Evolutionary conservation across 345 rosid species (phyloP).

Genomic region (Laguncularia racemosa): DNA sequence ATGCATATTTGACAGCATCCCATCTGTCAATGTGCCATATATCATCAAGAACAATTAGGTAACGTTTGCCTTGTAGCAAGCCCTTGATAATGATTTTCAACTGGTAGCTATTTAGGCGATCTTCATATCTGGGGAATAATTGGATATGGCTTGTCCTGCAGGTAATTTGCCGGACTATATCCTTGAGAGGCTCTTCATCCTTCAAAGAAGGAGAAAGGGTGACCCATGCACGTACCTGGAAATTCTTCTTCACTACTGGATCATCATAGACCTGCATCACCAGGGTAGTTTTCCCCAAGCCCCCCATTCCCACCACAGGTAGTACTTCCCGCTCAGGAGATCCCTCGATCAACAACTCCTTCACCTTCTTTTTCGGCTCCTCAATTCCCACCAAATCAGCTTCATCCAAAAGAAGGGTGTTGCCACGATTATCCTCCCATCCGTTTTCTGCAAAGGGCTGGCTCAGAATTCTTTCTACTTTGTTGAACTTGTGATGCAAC

Average conservation of each 20-base stretch:
- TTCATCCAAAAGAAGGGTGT: conserved; percentile 5
- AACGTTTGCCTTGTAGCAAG: conserved; percentile 12
- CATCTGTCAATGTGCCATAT: conserved; percentile 19
- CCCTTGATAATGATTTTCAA: conserved; percentile 14
- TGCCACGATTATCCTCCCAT: conserved; percentile 7
- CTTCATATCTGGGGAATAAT: conserved; percentile 8
- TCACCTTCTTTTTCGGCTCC: conserved; percentile 4
- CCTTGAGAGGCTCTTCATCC: conserved; percentile 13
- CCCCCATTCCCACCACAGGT: conserved; percentile 31
- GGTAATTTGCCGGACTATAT: conserved; percentile 12
- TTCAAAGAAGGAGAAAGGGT: conserved; percentile 15
- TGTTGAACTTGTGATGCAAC: conserved; percentile 3
- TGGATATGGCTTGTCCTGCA: background rate
- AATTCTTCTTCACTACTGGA: conserved; percentile 9
- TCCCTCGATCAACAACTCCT: conserved; percentile 3
- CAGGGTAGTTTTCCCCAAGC: conserved; percentile 31
- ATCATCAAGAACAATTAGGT: conserved; percentile 25
- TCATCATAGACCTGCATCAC: conserved; percentile 22
- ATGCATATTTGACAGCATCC: conserved; percentile 18
- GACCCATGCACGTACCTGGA: conserved; percentile 17
- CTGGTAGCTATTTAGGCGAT: background rate
- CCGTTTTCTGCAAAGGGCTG: conserved; percentile 4
- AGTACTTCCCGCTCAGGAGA: conserved; percentile 4
- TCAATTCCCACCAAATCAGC: conserved; percentile 20
- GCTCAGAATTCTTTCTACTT: conserved; percentile 9